These are phyloP conservation scores for Inosperma sp. DNA, from an alignment of 768 basidiomycete genomes.

Conservation along the genomic window DNA sequence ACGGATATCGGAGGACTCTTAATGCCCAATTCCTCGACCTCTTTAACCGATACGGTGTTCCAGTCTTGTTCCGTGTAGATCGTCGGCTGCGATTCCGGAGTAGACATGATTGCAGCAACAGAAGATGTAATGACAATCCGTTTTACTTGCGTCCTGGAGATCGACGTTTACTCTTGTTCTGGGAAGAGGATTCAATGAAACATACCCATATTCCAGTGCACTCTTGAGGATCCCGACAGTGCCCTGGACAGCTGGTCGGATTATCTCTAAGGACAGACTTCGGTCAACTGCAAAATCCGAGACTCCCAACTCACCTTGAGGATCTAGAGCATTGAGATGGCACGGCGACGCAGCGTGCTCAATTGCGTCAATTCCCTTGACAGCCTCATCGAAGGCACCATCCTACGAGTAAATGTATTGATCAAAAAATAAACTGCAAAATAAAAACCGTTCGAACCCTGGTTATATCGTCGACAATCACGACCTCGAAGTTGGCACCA, in stretches of 20 bases:
- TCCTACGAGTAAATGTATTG: slow-evolving; percentile 32
- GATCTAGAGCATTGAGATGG: slow-evolving; percentile 41
- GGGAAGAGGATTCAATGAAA: not conserved
- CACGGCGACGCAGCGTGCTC: slow-evolving; percentile 62
- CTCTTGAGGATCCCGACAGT: slow-evolving; percentile 63
- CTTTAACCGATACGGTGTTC: slow-evolving; percentile 43
- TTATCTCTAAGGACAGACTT: slow-evolving; percentile 16
- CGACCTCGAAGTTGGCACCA: slow-evolving; percentile 56
- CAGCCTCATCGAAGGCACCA: slow-evolving; percentile 73
- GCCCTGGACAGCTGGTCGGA: slow-evolving; percentile 67
- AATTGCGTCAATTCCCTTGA: slow-evolving; percentile 70
- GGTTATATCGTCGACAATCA: slow-evolving; percentile 67
- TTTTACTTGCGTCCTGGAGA: slow-evolving; percentile 43
- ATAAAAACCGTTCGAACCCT: slow-evolving; percentile 23
- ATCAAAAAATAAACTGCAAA: not conserved
- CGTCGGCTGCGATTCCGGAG: not conserved
- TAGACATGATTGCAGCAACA: slow-evolving; percentile 31
- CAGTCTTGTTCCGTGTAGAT: slow-evolving; percentile 12
- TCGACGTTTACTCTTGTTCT: not conserved
- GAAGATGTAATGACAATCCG: slow-evolving; percentile 69
- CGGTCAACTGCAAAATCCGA: not conserved
- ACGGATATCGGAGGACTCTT: slow-evolving; percentile 34
- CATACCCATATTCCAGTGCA: slow-evolving; percentile 50
- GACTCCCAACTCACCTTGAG: slow-evolving; percentile 34
- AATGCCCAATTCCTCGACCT: slow-evolving; percentile 45